Conservation (phyloP, 495 filamentous ascomycete species). For the Delitschia confertaspora region DNA sequence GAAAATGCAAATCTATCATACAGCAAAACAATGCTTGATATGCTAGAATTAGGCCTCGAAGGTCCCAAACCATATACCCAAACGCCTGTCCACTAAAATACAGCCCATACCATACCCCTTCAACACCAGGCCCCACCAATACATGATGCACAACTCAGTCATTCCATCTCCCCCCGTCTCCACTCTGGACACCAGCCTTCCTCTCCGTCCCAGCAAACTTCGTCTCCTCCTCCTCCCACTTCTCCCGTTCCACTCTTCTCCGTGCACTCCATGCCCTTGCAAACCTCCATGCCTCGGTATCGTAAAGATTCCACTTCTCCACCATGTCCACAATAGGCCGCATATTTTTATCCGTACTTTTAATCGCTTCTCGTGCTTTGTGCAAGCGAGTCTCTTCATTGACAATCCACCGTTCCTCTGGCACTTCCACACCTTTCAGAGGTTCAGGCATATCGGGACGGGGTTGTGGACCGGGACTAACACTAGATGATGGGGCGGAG, state of each 20-base stretch:
- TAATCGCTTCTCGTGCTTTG: slow-evolving; percentile 40
- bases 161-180: slow-evolving; percentile 29
- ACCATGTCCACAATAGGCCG: slow-evolving; percentile 49
- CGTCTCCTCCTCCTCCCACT: slow-evolving; percentile 66
- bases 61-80: too few species aligned
- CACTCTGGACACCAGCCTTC: slow-evolving; percentile 26
- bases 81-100: too few species aligned
- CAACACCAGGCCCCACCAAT: too few species aligned
- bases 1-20: too few species aligned
- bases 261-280: slow-evolving; percentile 62
- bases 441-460: slow-evolving; percentile 7
- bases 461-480: slow-evolving; percentile 33
- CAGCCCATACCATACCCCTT: too few species aligned
- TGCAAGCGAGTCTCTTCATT: slow-evolving; percentile 19
- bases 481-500: slow-evolving; percentile 44
- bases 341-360: slow-evolving; percentile 31
- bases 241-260: slow-evolving; percentile 47
- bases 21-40: too few species aligned
- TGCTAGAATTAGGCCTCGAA: too few species aligned
- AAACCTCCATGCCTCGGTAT: slow-evolving; percentile 91
- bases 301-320: slow-evolving; percentile 89
- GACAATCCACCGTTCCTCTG: slow-evolving; percentile 45
- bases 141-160: too few species aligned
- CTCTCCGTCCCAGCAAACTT: slow-evolving; percentile 51
- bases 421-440: slow-evolving; percentile 12